These are phyloP conservation scores for Sicyos baderoa DNA, from an alignment of 306 rosid species.

Conservation along the genomic window DNA sequence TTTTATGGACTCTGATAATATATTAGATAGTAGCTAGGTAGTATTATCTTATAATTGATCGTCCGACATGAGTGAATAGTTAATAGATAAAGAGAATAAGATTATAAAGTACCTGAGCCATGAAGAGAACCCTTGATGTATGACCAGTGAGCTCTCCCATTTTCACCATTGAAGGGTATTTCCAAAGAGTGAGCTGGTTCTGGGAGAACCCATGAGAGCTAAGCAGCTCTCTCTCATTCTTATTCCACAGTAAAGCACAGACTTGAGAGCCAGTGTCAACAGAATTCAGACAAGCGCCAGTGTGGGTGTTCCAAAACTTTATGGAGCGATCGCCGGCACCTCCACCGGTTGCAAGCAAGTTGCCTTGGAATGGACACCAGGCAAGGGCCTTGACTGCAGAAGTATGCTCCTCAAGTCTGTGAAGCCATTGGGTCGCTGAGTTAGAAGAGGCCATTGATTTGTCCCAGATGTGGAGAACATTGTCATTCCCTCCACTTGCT, in stretches of 20 bases:
- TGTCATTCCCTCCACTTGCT: constrained; percentile 76
- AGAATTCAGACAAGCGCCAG: constrained; percentile 65
- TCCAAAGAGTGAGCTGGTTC: constrained; percentile 72
- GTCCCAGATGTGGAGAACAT: constrained; percentile 65
- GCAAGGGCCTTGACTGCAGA: constrained; percentile 75
- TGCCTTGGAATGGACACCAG: constrained; percentile 80
- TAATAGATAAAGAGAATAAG: neutral
- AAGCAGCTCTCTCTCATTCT: constrained; percentile 76
- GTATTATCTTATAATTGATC: too few species aligned
- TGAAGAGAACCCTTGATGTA: constrained; percentile 63
- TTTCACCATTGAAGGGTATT: constrained; percentile 75
- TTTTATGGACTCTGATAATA: too few species aligned
- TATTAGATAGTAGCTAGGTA: too few species aligned
- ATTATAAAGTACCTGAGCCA: constrained; percentile 36
- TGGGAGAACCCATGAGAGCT: constrained; percentile 76
- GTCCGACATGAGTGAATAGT: too few species aligned
- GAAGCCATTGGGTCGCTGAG: constrained; percentile 56
- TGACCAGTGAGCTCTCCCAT: constrained; percentile 74
- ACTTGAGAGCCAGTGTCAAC: constrained; percentile 67
- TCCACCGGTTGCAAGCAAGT: constrained; percentile 58
- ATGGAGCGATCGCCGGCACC: constrained; percentile 62
- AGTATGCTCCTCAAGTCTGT: constrained; percentile 54
- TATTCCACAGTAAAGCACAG: constrained; percentile 63
- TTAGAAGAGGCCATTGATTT: constrained; percentile 46
- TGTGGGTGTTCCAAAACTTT: constrained; percentile 73